Percentiles rank a stretch among this genome's conserved stretches.
Evolutionary conservation across 441 rosid species (phyloP).

Genomic region (Adansonia madagascariensis): DNA sequence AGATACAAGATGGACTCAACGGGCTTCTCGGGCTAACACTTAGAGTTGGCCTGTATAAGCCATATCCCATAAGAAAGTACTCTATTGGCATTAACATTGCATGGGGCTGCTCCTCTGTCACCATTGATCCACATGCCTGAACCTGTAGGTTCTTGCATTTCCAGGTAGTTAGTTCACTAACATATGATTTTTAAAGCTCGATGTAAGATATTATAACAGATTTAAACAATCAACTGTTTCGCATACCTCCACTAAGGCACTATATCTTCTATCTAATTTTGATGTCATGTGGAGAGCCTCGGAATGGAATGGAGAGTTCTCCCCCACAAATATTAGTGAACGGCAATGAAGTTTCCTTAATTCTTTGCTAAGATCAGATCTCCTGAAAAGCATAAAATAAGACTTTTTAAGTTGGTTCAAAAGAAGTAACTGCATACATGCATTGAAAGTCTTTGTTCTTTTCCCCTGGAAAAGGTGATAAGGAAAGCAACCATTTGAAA

Average conservation of each 20-base stretch:
- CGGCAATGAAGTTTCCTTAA: constrained; percentile 77
- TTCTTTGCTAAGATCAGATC: constrained; percentile 77
- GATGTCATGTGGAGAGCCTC: constrained; percentile 93
- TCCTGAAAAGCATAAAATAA: constrained; percentile 49
- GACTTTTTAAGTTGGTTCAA: not conserved
- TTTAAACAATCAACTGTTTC: not conserved
- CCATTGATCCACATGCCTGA: constrained; percentile 94
- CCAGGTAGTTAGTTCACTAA: constrained; percentile 3
- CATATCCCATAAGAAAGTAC: constrained; percentile 82
- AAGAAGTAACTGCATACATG: not conserved
- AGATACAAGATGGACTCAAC: constrained; percentile 75
- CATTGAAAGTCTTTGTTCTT: not conserved
- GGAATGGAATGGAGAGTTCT: constrained; percentile 75
- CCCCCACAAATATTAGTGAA: constrained; percentile 84
- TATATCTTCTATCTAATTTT: constrained; percentile 77
- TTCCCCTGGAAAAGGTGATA: too few relatives aligned
- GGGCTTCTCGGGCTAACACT: constrained; percentile 92
- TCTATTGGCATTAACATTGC: constrained; percentile 97
- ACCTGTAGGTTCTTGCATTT: constrained; percentile 50
- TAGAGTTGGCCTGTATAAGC: constrained; percentile 67
- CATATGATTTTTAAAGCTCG: not conserved
- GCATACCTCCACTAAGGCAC: constrained; percentile 94
- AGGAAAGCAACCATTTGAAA: too few relatives aligned
- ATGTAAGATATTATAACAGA: not conserved
- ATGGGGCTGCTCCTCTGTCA: constrained; percentile 96